A percentile compares a stretch with the other conserved stretches of the same genome.
Evolutionary conservation across 2,329 filamentous ascomycete genomes (phyloP).

Genomic region (Paracoccidioides brasiliensis): DNA sequence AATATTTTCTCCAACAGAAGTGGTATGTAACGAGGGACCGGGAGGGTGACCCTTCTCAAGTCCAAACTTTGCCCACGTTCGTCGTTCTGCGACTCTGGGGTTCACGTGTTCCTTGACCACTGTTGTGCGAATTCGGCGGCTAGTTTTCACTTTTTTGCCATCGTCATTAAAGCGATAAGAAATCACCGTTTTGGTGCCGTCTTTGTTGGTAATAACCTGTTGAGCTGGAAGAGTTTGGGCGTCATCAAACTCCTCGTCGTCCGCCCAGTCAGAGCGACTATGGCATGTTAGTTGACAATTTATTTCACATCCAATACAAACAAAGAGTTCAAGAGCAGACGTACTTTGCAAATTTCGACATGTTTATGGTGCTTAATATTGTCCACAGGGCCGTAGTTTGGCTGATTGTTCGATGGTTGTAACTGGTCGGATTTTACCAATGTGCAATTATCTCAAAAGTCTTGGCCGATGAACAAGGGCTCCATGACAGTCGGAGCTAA

Average conservation of each 20-base stretch:
- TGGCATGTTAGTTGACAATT: not conserved
- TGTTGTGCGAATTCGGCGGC: conserved; percentile 84
- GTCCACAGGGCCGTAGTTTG: not conserved
- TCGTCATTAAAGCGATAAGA: conserved; percentile 84
- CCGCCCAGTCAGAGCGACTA: conserved; percentile 63
- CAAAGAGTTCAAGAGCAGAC: not conserved
- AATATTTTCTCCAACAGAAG: conserved; percentile 93
- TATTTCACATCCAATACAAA: not conserved
- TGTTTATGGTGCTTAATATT: not conserved
- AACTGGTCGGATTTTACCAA: not conserved
- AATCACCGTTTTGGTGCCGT: conserved; percentile 92
- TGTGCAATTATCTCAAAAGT: conserved; percentile 2
- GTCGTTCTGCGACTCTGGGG: conserved; percentile 88
- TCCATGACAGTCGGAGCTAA: not conserved
- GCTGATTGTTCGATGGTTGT: not conserved
- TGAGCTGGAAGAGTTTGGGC: conserved; percentile 73
- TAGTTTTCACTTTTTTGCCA: conserved; percentile 93
- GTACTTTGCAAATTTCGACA: conserved; percentile 2
- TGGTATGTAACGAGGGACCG: conserved; percentile 80
- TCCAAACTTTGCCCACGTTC: conserved; percentile 88
- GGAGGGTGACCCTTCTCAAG: conserved; percentile 69
- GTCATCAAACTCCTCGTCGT: conserved; percentile 76
- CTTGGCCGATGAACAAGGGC: not conserved
- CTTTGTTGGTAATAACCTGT: conserved; percentile 90
- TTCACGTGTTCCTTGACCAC: conserved; percentile 89